phyloP scores from a whole-genome alignment of 331 rosid genomes.

The Telfairia occidentalis region DNA sequence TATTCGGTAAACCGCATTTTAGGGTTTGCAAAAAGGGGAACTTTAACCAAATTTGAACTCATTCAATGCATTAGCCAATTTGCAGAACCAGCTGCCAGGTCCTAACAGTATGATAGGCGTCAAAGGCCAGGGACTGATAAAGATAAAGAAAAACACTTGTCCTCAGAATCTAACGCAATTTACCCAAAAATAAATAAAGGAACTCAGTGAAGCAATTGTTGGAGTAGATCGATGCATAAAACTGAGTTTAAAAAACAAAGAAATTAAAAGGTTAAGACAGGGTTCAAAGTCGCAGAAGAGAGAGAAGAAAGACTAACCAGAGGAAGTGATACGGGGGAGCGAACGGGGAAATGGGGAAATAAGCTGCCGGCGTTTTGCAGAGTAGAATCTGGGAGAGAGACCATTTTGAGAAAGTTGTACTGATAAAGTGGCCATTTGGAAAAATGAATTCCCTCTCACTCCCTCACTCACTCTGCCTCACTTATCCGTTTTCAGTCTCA shows the following conservation, averaged over 20 bases:
- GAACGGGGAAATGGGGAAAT: slow-evolving; percentile 11
- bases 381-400: slow-evolving; percentile 21
- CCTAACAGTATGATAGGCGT: background rate
- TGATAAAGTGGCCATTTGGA: slow-evolving; percentile 50
- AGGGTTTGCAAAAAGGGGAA: background rate
- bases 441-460: background rate
- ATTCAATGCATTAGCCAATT: background rate
- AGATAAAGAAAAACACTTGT: too few relatives aligned
- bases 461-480: background rate
- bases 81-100: background rate
- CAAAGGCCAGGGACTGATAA: background rate
- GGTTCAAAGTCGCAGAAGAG: background rate
- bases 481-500: background rate
- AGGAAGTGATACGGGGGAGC: slow-evolving; percentile 30
- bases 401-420: slow-evolving; percentile 38
- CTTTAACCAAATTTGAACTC: background rate
- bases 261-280: background rate
- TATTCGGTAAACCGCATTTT: background rate
- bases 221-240: background rate
- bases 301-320: slow-evolving; percentile 25
- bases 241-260: background rate
- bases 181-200: background rate
- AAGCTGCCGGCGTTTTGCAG: slow-evolving; percentile 27
- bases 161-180: background rate
- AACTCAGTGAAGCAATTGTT: background rate